Evolutionary conservation across 2,329 filamentous ascomycete species (phyloP).

Genomic region (Hymenoscyphus salicellus): DNA sequence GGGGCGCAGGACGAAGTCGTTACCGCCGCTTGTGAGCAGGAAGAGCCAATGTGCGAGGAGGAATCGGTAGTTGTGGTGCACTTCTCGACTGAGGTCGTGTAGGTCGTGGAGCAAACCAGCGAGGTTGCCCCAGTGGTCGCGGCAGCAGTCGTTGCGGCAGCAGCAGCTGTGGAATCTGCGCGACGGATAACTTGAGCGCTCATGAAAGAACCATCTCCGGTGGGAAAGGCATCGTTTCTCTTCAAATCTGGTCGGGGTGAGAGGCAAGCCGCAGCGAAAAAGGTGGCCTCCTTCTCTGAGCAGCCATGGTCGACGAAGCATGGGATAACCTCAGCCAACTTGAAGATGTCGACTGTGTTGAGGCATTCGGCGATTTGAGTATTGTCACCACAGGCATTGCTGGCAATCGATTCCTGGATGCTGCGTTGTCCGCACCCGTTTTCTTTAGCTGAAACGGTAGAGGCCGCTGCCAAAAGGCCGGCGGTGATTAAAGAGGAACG

Average conservation of each 20-base stretch:
- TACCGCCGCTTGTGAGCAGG: conserved; percentile 20
- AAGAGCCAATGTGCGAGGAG: conserved; percentile 8
- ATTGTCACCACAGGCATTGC: conserved; percentile 25
- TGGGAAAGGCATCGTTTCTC: conserved; percentile 13
- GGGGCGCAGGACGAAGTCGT: conserved; percentile 21
- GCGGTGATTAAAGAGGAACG: conserved; percentile 20
- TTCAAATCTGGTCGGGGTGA: conserved; percentile 22
- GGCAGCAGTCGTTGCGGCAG: conserved; percentile 3
- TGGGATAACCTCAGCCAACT: conserved; percentile 23
- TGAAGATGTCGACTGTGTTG: conserved; percentile 14
- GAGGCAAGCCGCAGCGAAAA: conserved; percentile 24
- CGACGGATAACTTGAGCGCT: background rate
- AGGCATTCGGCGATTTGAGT: conserved; percentile 26
- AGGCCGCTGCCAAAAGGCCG: conserved; percentile 18
- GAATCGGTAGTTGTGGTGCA: conserved; percentile 11
- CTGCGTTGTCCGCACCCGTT: conserved; percentile 20
- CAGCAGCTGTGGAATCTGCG: background rate
- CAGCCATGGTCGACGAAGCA: conserved; percentile 30
- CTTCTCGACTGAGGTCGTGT: conserved; percentile 12
- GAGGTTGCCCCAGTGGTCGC: background rate
- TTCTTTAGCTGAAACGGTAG: conserved; percentile 22
- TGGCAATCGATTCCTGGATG: conserved; percentile 22
- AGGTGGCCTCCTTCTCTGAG: conserved; percentile 21
- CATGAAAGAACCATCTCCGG: background rate
- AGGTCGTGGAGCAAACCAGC: background rate